Base-by-base conservation (phyloP, 768 basidiomycete genomes). In the Phylloporus rhodoxanthus region DNA sequence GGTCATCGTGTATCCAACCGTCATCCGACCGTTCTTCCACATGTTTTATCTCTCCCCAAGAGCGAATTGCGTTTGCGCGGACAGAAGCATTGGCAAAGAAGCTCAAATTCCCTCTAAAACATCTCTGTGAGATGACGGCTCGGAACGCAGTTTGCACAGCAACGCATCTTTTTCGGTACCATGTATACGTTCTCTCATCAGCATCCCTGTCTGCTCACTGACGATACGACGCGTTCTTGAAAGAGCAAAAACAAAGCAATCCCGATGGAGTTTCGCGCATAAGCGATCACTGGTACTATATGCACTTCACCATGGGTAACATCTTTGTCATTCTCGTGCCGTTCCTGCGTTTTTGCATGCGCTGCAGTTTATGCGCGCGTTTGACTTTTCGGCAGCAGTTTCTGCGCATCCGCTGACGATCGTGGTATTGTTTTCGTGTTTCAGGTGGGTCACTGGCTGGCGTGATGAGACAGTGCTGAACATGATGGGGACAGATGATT, bases 151-250 rank as follows among this genome's bases (percentile, higher is more conserved):
- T 68, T 87, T 90, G 2, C 95, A 99, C 70, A 88, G 85, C 58
- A 97, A 97, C 57, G 94, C 94, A n/a, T 98, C 72, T 97, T 97
- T 76, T 97, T 92, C 56, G 95, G 95, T 97, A 11, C 95, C 94
- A 1, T 94, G 92, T 87, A 91, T 90, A 43, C 36, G 75, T 70
- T 19, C 33, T 8, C n/a, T n/a, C 25, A 2, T 40, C 26, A 17
- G 14, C 5, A 7, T 15, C 20, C 28, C n/a, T 4, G 10, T 26
- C 28, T 9, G 15, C 36, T 28, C 30, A 15, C 26, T 45, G 2
- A 46, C 34, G 13, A 15, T 44, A 2, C 15, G 9, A 43, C 20
- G 15, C 23, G 20, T 19, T 20, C 11, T 17, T 30, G 3, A 20
- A 55, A 89, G 87, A 87, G 84, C 71, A 93, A 93, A 85, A 94